Conservation (phyloP, 2,329 filamentous ascomycete species). For the Samsoniella hepiali region DNA sequence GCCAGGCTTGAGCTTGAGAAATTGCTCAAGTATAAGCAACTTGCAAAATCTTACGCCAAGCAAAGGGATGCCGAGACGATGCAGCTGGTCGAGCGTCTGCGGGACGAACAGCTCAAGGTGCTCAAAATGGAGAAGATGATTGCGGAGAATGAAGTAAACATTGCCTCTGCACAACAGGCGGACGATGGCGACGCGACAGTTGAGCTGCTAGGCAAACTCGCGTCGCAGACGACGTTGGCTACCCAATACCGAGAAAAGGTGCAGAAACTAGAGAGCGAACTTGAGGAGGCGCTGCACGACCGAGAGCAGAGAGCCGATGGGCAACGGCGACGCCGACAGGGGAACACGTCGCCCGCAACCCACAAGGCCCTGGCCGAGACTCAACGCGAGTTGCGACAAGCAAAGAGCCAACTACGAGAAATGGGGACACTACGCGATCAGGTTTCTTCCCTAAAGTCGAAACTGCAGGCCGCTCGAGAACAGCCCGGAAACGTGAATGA, state of each 20-base stretch:
- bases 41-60: constrained; percentile 74
- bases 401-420: constrained; percentile 52
- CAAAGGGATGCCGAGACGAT: constrained; percentile 72
- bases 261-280: constrained; percentile 53
- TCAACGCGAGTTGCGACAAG: constrained; percentile 52
- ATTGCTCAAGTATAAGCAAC: constrained; percentile 73
- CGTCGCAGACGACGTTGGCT: constrained; percentile 55
- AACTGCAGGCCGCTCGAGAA: constrained; percentile 36
- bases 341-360: constrained; percentile 46
- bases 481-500: constrained; percentile 40
- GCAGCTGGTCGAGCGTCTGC: constrained; percentile 62
- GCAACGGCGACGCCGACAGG: constrained; percentile 35
- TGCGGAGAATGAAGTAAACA: constrained; percentile 57
- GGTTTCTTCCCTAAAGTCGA: constrained; percentile 48
- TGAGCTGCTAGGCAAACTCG: constrained; percentile 51
- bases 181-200: constrained; percentile 38
- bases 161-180: constrained; percentile 35
- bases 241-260: constrained; percentile 58
- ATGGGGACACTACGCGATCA: constrained; percentile 51
- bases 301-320: constrained; percentile 33
- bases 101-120: constrained; percentile 65
- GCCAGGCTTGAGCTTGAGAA: constrained; percentile 73
- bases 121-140: constrained; percentile 61
- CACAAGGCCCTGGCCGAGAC: constrained; percentile 52
- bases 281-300: constrained; percentile 40